These are phyloP conservation scores for Phytophthora sp. DNA, from an alignment of 352 stramenopile species.

Conservation along the genomic window DNA sequence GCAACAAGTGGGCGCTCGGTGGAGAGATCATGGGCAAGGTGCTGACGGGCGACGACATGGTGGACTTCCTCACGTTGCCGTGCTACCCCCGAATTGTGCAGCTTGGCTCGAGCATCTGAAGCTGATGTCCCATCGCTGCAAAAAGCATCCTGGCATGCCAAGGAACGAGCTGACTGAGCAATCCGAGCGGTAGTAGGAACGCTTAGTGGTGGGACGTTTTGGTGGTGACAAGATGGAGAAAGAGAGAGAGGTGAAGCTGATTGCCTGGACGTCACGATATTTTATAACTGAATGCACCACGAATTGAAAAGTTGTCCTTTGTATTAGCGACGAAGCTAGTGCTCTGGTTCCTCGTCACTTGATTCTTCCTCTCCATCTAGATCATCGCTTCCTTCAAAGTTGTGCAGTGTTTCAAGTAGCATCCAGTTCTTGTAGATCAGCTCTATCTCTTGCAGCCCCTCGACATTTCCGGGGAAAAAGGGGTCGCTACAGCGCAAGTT, in stretches of 20 bases:
- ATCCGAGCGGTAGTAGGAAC: slow-evolving; percentile 36
- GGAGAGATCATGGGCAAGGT: slow-evolving; percentile 73
- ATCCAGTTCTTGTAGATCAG: slow-evolving; percentile 55
- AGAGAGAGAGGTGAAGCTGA: background rate
- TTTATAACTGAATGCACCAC: slow-evolving; percentile 36
- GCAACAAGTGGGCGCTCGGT: slow-evolving; percentile 72
- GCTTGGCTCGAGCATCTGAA: slow-evolving; percentile 74
- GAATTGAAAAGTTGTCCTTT: background rate
- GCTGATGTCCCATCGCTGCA: slow-evolving; percentile 45
- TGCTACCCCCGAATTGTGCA: slow-evolving; percentile 87
- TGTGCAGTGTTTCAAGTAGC: slow-evolving; percentile 47
- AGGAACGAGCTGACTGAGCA: slow-evolving; percentile 32
- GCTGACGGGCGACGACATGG: slow-evolving; percentile 77
- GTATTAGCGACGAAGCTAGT: background rate
- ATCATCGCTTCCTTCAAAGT: slow-evolving; percentile 14
- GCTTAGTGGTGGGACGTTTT: slow-evolving; percentile 42
- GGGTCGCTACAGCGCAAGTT: slow-evolving; percentile 54
- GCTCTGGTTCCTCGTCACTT: too few species aligned
- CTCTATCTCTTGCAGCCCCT: slow-evolving; percentile 43
- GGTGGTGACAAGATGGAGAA: slow-evolving; percentile 26
- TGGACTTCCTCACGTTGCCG: slow-evolving; percentile 83
- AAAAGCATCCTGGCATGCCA: slow-evolving; percentile 30
- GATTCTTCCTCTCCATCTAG: background rate
- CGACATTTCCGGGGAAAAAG: slow-evolving; percentile 6
- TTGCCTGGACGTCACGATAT: slow-evolving; percentile 14